Evolutionary conservation across 2,329 filamentous ascomycete genomes (phyloP), one percentile per base, ranked within the genome.

Genomic region (Zarea fungicola): DNA sequence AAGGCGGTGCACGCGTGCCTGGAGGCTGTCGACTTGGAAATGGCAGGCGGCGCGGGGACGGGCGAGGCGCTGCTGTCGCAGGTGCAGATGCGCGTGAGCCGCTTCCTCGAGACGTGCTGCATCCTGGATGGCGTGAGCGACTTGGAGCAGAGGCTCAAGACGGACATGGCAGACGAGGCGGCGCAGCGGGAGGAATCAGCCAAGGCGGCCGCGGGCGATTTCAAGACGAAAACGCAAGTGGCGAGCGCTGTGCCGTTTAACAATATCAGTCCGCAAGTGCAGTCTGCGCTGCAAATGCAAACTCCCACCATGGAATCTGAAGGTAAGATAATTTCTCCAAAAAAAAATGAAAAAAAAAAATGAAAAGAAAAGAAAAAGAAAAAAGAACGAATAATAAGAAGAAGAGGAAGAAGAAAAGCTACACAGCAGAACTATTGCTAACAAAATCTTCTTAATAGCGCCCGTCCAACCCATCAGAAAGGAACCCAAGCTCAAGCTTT

Each of bases 1-100:
- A 85, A 83, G 59, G 86, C 85, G 1, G 85, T 89, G 2, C 78
- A 86, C 60, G 75, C 80, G 3, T 90, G 86, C 57, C 83, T 85
- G 73, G 75, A 75, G 50, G 83, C 85, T n/a, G 81, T 85, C 3
- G 84, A 89, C 42, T 73, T 79, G 32, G 78, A 82, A 50, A 65
- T 81, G 7, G 65, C 69, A 0, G 76, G 74, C 1, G 64, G 65
- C n/a, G n/a, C n/a, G 26, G 62, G 63, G 0, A 67, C 69, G 4
- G 70, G 72, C 3, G 79, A 82, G 45, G 68, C 75, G 16, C 68
- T 83, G 23, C 66, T 77, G 39, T 77, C 66, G 18, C 73, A 65
- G 10, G 71, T 82, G 1, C 78, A 84, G 59, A 68, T 72, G 29
- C 75, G 74, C 50, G 72, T 74, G 3, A 79, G 75, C 54, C 75